Evolutionary conservation across 176 grass and related monocot species (phyloP), one percentile per base, ranked within the genome.

Genomic region (Dactylis glomerata): DNA sequence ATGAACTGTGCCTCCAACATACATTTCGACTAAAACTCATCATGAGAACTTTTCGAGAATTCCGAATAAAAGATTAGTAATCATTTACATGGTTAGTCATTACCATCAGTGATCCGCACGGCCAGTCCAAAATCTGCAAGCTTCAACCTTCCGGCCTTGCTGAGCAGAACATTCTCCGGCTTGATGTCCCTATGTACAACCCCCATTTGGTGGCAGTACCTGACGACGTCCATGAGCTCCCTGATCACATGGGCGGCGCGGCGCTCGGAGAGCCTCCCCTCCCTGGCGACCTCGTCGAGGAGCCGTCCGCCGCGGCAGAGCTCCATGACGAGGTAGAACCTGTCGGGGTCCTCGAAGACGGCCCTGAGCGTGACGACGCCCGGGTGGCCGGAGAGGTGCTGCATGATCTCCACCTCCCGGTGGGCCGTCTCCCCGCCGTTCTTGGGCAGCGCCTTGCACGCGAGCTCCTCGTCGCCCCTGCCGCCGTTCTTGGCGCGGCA

Each of bases 371-470:
- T 95, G 59, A 98, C 93, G 63, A 98, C 67, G 41, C 93, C 91
- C 5, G 92, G 89, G 79, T 98, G 96, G 44, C 96, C 96, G 22
- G 96, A 98, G 45, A 98, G 85, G 81, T 98, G 96, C 77, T 95
- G 96, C 96, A 98, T 98, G 84, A 98, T 98, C 89, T 98, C 96
- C n/a, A 98, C 96, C 83, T 98, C 96, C 8, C 88, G 91, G 68
- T 98, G 96, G 38, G 92, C 96, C 2, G 93, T 98, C 75, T 98
- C 96, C 86, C 92, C 93, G 20, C 96, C 96, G 78, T 95, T 93
- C 85, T 85, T 95, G 51, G 76, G 76, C 17, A 95, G 77, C 10
- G 87, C 80, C 85, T 98, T 98, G 96, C 96, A 98, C 42, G 96
- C 96, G 77, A 93, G 90, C 37, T 80, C 78, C 79, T 88, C 89